Conservation (phyloP, 768 basidiomycete genomes). For the Agaricus subrufescens region DNA sequence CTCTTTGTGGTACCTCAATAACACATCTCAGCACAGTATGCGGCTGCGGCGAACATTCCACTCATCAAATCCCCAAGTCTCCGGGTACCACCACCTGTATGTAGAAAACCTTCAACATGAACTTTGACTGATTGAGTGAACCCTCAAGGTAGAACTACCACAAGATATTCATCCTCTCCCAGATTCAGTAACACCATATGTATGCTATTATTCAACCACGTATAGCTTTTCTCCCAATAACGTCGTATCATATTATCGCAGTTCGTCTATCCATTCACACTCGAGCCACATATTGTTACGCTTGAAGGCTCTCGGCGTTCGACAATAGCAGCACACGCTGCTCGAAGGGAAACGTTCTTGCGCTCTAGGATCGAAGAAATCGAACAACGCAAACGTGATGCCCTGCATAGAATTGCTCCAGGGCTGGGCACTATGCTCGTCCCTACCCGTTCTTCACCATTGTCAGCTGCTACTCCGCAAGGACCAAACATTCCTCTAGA, state of each 20-base stretch:
- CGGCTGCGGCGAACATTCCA: slow-evolving; percentile 69
- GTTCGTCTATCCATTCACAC: slow-evolving; percentile 96
- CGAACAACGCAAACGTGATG: slow-evolving; percentile 42
- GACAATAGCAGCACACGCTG: slow-evolving; percentile 35
- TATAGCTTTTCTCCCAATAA: slow-evolving; percentile 2
- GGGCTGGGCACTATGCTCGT: slow-evolving; percentile 76
- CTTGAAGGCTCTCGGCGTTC: slow-evolving; percentile 41
- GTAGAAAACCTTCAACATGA: slow-evolving; percentile 12
- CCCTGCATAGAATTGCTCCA: slow-evolving; percentile 73
- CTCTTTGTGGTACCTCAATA: neutral
- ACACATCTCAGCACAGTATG: slow-evolving; percentile 59
- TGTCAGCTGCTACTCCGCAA: no score
- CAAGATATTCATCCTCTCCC: slow-evolving; percentile 94
- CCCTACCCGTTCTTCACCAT: slow-evolving; percentile 26
- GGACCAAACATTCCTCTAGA: slow-evolving; percentile 12
- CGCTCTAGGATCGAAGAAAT: slow-evolving; percentile 39
- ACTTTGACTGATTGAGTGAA: neutral
- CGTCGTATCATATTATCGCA: slow-evolving; percentile 23
- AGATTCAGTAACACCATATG: slow-evolving; percentile 85
- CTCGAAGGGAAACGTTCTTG: slow-evolving; percentile 32
- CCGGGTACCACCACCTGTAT: slow-evolving; percentile 76
- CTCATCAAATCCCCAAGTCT: slow-evolving; percentile 92
- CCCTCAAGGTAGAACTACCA: slow-evolving; percentile 70
- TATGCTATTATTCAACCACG: slow-evolving; percentile 24
- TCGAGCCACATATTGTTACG: slow-evolving; percentile 81